Conservation (phyloP, 2,329 filamentous ascomycete species). For the Penicillium sp. region DNA sequence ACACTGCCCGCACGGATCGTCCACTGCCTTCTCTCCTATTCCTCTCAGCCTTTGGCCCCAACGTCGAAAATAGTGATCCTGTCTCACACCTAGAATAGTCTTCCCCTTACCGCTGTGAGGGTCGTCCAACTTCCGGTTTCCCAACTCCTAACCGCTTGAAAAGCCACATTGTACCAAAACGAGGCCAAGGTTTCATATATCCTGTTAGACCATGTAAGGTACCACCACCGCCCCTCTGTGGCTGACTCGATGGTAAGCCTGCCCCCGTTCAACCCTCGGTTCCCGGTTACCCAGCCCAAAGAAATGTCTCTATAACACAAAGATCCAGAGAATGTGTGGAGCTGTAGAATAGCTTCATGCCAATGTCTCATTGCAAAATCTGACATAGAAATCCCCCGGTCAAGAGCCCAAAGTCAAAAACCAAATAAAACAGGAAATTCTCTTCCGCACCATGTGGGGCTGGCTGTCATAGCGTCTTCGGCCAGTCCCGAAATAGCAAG, state of each 20-base stretch:
- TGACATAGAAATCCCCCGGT: not conserved
- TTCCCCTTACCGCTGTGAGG: constrained; percentile 12
- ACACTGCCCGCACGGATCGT: constrained; percentile 5
- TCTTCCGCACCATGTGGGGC: constrained; percentile 19
- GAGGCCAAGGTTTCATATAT: constrained; percentile 4
- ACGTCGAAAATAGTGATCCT: constrained; percentile 3
- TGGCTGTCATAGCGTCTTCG: not conserved
- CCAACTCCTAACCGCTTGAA: constrained; percentile 2
- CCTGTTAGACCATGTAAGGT: constrained; percentile 9
- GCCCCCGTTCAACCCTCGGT: not conserved
- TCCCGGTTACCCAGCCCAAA: not conserved
- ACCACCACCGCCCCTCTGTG: constrained; percentile 1
- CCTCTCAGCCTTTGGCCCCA: not conserved
- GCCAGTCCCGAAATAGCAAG: constrained; percentile 12
- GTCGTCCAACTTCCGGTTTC: not conserved
- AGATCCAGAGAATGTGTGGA: not conserved
- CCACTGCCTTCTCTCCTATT: not conserved
- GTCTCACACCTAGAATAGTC: constrained; percentile 13
- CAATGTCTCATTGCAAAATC: constrained; percentile 1
- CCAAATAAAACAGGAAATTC: constrained; percentile 15
- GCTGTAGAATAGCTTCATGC: not conserved
- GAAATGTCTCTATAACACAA: not conserved
- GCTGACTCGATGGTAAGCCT: constrained; percentile 2
- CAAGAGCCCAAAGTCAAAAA: not conserved
- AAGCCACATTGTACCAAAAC: constrained; percentile 3